phyloP scores from a whole-genome alignment of 495 filamentous ascomycete species.

The Neurospora sp. region DNA sequence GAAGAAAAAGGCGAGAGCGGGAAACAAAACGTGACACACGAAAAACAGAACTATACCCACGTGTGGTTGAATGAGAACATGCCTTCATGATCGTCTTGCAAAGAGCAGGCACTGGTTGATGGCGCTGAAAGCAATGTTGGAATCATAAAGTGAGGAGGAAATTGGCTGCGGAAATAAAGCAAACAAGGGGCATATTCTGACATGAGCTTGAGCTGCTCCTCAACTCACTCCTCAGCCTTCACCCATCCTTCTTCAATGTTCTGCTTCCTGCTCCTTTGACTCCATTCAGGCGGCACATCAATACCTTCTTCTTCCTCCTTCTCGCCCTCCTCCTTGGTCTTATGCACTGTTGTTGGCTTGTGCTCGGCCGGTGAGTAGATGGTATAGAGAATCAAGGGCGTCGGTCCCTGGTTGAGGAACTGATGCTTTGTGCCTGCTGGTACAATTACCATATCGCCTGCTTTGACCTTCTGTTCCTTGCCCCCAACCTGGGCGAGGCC shows the following conservation, averaged over 20 bases:
- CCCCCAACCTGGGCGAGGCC: conserved; percentile 49
- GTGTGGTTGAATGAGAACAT: neutral
- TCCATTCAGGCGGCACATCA: conserved; percentile 53
- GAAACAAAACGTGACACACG: neutral
- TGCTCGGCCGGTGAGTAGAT: conserved; percentile 57
- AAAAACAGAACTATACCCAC: neutral
- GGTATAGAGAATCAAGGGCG: conserved; percentile 46
- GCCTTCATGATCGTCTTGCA: neutral
- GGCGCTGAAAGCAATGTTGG: neutral
- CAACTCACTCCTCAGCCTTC: conserved; percentile 17
- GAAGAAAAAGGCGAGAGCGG: neutral
- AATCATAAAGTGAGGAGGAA: neutral
- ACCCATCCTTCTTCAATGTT: conserved; percentile 50
- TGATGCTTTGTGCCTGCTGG: conserved; percentile 58
- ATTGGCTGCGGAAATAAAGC: neutral
- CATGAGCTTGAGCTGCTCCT: neutral
- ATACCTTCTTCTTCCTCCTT: conserved; percentile 49
- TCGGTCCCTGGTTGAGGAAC: conserved; percentile 49
- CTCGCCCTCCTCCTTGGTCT: conserved; percentile 52
- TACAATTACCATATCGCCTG: conserved; percentile 52
- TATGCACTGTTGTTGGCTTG: conserved; percentile 44
- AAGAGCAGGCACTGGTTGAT: neutral
- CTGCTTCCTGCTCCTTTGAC: conserved; percentile 40
- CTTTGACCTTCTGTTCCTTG: conserved; percentile 47
- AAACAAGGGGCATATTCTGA: neutral